phyloP scores from a whole-genome alignment of 345 rosid species.

The Populus davidiana region DNA sequence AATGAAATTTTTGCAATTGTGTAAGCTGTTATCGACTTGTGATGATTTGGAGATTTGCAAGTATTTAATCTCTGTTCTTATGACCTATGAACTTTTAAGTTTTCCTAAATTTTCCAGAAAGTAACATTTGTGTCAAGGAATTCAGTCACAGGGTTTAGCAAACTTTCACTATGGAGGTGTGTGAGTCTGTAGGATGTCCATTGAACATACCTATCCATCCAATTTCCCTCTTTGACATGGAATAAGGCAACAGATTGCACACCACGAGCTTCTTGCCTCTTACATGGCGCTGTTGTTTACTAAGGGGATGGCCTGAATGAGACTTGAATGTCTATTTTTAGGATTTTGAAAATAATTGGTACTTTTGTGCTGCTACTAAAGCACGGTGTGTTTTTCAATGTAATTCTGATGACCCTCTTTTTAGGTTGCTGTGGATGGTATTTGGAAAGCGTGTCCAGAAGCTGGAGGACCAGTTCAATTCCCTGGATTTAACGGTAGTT shows the following conservation, averaged over 20 bases:
- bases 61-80: not conserved
- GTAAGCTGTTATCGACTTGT: not conserved
- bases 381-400: not conserved
- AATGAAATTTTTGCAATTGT: not conserved
- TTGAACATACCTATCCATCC: not conserved
- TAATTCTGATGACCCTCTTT: conserved; percentile 9
- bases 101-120: not conserved
- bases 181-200: not conserved
- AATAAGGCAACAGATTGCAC: not conserved
- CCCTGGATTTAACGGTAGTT: conserved; percentile 81
- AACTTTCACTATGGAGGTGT: not conserved
- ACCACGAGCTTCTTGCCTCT: not conserved
- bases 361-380: not conserved
- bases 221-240: not conserved
- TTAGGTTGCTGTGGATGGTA: conserved; percentile 97
- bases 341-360: not conserved
- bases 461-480: conserved; percentile 89
- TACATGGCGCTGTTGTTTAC: not conserved
- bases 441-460: conserved; percentile 84
- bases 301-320: not conserved
- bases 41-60: not conserved
- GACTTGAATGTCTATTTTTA: not conserved
- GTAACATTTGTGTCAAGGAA: not conserved
- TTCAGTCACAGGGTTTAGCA: not conserved
- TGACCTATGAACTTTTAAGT: not conserved